Evolutionary conservation across 805 yeast genomes (phyloP).

Genomic region (Kazachstania africana): DNA sequence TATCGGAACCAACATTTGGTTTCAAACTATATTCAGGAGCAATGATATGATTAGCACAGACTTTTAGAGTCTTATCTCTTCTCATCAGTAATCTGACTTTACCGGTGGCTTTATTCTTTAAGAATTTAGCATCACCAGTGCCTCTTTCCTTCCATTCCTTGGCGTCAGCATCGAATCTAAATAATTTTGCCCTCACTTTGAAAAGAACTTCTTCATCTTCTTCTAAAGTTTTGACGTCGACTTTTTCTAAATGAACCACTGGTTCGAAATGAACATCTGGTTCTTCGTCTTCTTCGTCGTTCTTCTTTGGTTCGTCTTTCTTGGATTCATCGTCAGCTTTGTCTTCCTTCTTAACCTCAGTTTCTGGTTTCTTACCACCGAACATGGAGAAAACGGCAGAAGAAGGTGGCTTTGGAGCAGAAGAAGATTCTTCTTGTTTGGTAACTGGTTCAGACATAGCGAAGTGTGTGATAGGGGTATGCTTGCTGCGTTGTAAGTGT

Average conservation of each 20-base stretch:
- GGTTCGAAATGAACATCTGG: slow-evolving; percentile 87
- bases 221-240: slow-evolving; percentile 91
- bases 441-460: slow-evolving; percentile 15
- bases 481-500: too few species aligned
- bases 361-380: slow-evolving; percentile 74
- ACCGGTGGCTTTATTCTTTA: slow-evolving; percentile 71
- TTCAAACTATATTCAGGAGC: slow-evolving; percentile 71
- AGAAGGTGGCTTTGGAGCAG: slow-evolving; percentile 45
- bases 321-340: slow-evolving; percentile 26
- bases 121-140: slow-evolving; percentile 93
- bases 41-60: slow-evolving; percentile 93
- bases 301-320: slow-evolving; percentile 19
- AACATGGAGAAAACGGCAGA: slow-evolving; percentile 88
- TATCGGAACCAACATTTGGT: slow-evolving; percentile 92
- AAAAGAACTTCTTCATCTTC: slow-evolving; percentile 74
- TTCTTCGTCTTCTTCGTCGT: slow-evolving; percentile 31
- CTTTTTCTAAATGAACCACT: slow-evolving; percentile 85
- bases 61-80: slow-evolving; percentile 96
- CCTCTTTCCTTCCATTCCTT: slow-evolving; percentile 99
- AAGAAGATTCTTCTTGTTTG: slow-evolving; percentile 10
- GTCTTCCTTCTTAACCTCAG: slow-evolving; percentile 30
- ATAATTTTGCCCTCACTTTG: slow-evolving; percentile 91
- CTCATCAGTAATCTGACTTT: slow-evolving; percentile 93
- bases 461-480: too few species aligned
- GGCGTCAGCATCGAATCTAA: slow-evolving; percentile 72